Conservation (phyloP, 2,329 filamentous ascomycete species). For the Fusarium armeniacum region DNA sequence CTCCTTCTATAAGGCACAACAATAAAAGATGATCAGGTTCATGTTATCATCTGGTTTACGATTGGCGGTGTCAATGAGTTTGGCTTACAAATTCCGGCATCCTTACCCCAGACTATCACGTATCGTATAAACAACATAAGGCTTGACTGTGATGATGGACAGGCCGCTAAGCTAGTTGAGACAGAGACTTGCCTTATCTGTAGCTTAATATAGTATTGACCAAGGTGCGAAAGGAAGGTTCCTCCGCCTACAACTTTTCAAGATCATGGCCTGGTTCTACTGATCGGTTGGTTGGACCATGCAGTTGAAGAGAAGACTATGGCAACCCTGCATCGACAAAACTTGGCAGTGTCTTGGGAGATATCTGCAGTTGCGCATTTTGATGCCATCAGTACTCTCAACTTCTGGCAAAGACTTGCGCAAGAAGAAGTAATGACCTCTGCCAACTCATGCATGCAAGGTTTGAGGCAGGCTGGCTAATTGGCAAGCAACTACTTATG, state of each 20-base stretch:
- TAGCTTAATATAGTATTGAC: not conserved
- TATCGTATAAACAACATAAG: not conserved
- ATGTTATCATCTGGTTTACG: not conserved
- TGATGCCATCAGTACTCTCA: not conserved
- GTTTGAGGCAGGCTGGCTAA: constrained; percentile 3
- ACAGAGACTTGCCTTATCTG: not conserved
- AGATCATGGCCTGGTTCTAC: not conserved
- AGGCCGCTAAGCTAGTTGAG: not conserved
- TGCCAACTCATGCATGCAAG: not conserved
- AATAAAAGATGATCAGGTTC: not conserved
- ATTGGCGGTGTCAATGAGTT: not conserved
- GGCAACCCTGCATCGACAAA: not conserved
- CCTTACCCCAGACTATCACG: not conserved
- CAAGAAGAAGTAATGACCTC: not conserved
- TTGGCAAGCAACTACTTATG: constrained; percentile 17
- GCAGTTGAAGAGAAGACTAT: not conserved
- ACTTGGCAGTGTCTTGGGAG: not conserved
- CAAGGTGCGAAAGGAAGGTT: not conserved
- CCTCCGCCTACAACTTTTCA: not conserved
- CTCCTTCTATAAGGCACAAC: not conserved
- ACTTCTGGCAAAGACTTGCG: not conserved
- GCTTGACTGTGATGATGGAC: not conserved
- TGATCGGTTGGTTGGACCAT: not conserved
- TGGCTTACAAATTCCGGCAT: not conserved
- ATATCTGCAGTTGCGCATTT: not conserved